These are phyloP conservation scores for Vigna unguiculata DNA, from an alignment of 306 rosid genomes.

Conservation along the genomic window DNA sequence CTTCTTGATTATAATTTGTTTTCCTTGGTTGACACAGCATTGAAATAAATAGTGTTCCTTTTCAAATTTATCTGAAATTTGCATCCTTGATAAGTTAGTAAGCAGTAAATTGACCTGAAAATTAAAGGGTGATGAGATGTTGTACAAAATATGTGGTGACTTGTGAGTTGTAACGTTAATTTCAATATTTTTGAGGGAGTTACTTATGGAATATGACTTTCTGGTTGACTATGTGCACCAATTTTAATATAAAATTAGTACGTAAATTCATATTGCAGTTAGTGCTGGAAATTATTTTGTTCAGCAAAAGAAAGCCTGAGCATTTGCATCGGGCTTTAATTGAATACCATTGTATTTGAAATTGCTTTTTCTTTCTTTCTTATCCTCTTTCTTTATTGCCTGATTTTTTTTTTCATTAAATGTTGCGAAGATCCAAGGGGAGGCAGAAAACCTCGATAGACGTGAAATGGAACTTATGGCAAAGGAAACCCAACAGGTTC, in stretches of 20 bases:
- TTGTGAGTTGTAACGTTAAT: constrained; percentile 15
- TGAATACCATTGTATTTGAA: constrained; percentile 25
- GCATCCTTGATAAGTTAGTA: constrained; percentile 32
- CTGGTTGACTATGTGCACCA: not conserved
- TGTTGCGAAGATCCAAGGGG: constrained; percentile 72
- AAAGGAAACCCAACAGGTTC: constrained; percentile 67
- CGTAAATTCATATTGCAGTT: not conserved
- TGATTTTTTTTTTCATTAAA: not conserved
- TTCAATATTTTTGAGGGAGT: constrained; percentile 17
- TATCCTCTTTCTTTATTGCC: not conserved
- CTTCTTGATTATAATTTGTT: constrained; percentile 39
- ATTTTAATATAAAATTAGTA: not conserved
- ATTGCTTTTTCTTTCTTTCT: constrained; percentile 28
- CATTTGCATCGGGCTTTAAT: constrained; percentile 17
- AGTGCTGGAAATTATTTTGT: not conserved
- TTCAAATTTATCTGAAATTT: constrained; percentile 34
- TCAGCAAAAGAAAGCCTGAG: constrained; percentile 17
- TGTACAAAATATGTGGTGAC: not conserved
- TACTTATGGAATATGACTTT: constrained; percentile 7
- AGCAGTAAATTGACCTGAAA: constrained; percentile 28
- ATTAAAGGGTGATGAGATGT: constrained; percentile 1
- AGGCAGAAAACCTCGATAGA: constrained; percentile 82
- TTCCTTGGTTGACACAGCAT: constrained; percentile 34
- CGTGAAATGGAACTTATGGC: constrained; percentile 73
- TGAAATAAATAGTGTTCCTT: constrained; percentile 28